A percentile compares a stretch with the other conserved stretches of the same genome.
Conservation (phyloP, 2,329 filamentous ascomycete genomes). For the Colletotrichum neosansevieriae region DNA sequence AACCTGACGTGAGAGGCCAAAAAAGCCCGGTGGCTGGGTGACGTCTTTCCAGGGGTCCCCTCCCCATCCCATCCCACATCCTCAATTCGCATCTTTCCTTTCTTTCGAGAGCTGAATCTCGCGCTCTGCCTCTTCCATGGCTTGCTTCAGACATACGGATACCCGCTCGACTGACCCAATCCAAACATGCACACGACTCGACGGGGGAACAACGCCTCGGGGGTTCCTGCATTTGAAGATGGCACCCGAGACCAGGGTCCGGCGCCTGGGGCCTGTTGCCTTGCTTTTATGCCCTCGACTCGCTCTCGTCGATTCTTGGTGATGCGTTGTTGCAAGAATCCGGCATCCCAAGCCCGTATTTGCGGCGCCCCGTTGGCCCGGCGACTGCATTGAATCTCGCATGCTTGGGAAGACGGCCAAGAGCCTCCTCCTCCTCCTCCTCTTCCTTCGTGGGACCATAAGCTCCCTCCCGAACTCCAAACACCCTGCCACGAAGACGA, state of each 20-base stretch:
- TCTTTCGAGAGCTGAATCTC: background rate
- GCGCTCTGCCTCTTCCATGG: constrained; percentile 2
- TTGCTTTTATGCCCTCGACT: constrained; percentile 13
- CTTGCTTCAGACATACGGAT: constrained; percentile 17
- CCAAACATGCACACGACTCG: constrained; percentile 25
- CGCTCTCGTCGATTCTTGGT: constrained; percentile 28
- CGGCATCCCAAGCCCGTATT: constrained; percentile 19
- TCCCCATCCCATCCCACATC: background rate
- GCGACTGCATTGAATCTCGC: constrained; percentile 32
- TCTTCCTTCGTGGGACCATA: constrained; percentile 1
- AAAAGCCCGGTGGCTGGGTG: constrained; percentile 41
- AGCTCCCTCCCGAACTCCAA: background rate
- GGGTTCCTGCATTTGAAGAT: constrained; percentile 39
- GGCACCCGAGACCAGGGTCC: constrained; percentile 29
- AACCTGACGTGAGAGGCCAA: constrained; percentile 18
- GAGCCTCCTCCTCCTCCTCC: background rate
- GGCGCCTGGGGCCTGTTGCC: constrained; percentile 17
- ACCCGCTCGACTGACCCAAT: constrained; percentile 29
- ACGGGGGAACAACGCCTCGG: constrained; percentile 18
- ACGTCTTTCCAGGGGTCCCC: constrained; percentile 40
- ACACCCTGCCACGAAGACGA: constrained; percentile 15
- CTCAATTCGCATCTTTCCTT: constrained; percentile 7
- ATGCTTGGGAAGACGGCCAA: constrained; percentile 22
- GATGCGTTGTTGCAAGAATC: constrained; percentile 31
- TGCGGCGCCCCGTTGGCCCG: constrained; percentile 28